These are phyloP conservation scores for Pluteus cervinus DNA, from an alignment of 768 basidiomycete genomes.

Conservation along the genomic window DNA sequence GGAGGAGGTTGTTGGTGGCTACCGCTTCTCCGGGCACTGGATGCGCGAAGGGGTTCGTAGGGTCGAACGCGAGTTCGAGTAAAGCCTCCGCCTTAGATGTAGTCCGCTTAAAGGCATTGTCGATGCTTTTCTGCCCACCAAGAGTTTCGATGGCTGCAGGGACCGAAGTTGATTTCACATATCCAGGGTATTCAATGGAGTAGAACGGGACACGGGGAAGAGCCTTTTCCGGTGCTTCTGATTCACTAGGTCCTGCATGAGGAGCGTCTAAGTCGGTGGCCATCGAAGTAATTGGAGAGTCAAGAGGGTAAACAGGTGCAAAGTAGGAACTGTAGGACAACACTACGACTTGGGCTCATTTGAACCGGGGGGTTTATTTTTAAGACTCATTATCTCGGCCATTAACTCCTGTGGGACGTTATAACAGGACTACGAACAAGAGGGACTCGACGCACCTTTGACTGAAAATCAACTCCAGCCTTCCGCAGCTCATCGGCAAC, in stretches of 20 bases:
- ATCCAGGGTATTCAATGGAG: conserved; percentile 89
- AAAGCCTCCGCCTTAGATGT: conserved; percentile 56
- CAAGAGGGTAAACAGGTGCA: too few species aligned
- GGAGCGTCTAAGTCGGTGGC: not conserved
- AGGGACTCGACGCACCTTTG: conserved; percentile 36
- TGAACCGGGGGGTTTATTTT: not conserved
- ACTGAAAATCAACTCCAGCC: conserved; percentile 53
- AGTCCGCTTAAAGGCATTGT: conserved; percentile 70
- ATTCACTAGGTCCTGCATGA: not conserved
- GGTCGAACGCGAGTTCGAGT: conserved; percentile 73
- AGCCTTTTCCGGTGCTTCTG: conserved; percentile 27
- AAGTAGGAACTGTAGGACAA: too few species aligned
- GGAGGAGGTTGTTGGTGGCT: conserved; percentile 70
- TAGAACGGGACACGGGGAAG: conserved; percentile 61
- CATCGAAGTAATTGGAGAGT: conserved; percentile 4
- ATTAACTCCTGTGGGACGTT: conserved; percentile 36
- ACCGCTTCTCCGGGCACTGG: conserved; percentile 80
- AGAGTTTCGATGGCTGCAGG: conserved; percentile 56
- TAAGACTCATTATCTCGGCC: conserved; percentile 31
- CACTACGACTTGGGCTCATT: not conserved
- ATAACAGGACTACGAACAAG: not conserved
- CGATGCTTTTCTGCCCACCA: conserved; percentile 65
- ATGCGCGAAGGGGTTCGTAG: conserved; percentile 74
- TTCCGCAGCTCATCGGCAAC: conserved; percentile 47
- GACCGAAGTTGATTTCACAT: conserved; percentile 59